Conservation (phyloP, 805 yeast species). For the Candida boleticola region DNA sequence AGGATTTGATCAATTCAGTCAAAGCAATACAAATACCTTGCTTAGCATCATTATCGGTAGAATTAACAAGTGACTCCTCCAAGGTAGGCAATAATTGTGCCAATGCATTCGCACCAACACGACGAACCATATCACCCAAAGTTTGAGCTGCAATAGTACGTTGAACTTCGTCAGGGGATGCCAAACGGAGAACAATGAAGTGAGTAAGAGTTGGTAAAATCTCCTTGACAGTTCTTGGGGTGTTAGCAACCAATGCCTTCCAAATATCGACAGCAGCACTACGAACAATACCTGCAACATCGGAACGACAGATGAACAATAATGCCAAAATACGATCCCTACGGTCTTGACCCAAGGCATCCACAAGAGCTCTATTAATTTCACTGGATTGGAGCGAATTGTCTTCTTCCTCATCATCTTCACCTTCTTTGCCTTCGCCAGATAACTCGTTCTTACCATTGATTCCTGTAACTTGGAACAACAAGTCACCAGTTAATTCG, state of each 20-base stretch:
- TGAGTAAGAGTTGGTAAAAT: conserved; percentile 80
- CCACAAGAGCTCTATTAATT: conserved; percentile 63
- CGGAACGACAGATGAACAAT: conserved; percentile 93
- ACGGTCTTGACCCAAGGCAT: conserved; percentile 81
- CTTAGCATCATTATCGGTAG: conserved; percentile 75
- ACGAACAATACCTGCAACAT: conserved; percentile 82
- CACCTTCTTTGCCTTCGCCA: conserved; percentile 26
- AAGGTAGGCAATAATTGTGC: conserved; percentile 82
- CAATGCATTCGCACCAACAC: conserved; percentile 88
- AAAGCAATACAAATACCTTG: conserved; percentile 97
- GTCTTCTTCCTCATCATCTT: conserved; percentile 42
- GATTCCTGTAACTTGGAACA: conserved; percentile 92
- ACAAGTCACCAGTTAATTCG: conserved; percentile 90
- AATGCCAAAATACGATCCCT: conserved; percentile 83
- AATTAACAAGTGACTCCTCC: conserved; percentile 56
- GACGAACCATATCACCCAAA: conserved; percentile 88
- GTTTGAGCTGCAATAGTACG: conserved; percentile 90
- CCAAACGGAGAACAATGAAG: conserved; percentile 77
- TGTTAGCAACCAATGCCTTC: conserved; percentile 94
- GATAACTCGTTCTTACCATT: conserved; percentile 70
- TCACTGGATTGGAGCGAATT: conserved; percentile 46
- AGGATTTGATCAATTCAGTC: conserved; percentile 77
- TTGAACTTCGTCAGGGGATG: conserved; percentile 75
- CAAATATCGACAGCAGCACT: conserved; percentile 90
- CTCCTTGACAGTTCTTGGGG: conserved; percentile 92